Evolutionary conservation across 805 yeast species (phyloP), one percentile per base, ranked within the genome.

Genomic region (Yarrowia hollandica): DNA sequence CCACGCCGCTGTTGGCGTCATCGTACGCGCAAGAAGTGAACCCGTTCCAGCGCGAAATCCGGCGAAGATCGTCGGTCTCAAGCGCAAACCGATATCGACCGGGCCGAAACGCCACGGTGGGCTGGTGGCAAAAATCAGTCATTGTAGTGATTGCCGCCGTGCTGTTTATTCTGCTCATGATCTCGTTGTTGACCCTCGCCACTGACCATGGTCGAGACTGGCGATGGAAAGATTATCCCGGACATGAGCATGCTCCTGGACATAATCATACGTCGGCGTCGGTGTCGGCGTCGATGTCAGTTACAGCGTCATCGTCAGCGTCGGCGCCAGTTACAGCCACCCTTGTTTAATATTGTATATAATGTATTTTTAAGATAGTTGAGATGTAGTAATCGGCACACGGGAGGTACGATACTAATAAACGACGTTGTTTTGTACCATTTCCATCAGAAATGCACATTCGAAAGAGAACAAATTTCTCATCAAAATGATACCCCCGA

Each of bases 21-120:
- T 37, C 42, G 10, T 35, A 35, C 26, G 58, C 44, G n/a, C 44
- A 18, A 11, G 58, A 52, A 25, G 58, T 52, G 21, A 52, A 52
- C 26, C 58, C 58, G 2, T 35, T 52, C 21, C 58, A 52, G 19
- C 42, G 58, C 2, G 58, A 52, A 52, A 52, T 52, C 28, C n/a
- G 58, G n/a, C 58, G 58, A 25, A 35, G 58, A 35, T 52, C 58
- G n/a, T 48, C 55, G 5, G 39, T 48, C 12, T 48, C 55, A 7
- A 31, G 39, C 14, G 30, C 38, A 3, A 48, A 48, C 25, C n/a
- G 55, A 21, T 48, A 22, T 30, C 21, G 55, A 31, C 55, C 55
- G 22, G 38, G 30, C 11, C 39, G 55, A 31, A 21, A 21, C 6
- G 54, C 54, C n/a, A 4, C 26, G 8, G 14, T 48, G 11, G 55